phyloP scores from a whole-genome alignment of 352 stramenopile species.

The Phytopythium delawarense region DNA sequence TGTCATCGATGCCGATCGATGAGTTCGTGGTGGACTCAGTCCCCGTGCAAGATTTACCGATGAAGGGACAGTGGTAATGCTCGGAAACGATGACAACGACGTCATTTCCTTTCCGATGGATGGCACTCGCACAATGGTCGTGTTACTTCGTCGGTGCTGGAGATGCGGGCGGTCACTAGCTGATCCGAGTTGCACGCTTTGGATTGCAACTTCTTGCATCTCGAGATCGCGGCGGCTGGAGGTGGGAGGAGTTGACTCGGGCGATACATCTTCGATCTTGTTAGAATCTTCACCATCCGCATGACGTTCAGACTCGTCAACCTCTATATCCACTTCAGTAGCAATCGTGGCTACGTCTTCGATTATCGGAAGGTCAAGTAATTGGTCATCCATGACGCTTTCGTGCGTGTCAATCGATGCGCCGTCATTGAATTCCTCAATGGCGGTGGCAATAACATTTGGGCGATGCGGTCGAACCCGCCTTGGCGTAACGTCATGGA shows the following conservation, averaged over 20 bases:
- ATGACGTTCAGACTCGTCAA: neutral
- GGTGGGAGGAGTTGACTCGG: neutral
- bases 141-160: slow-evolving; percentile 16
- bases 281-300: neutral
- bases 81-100: neutral
- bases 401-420: neutral
- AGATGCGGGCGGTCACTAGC: slow-evolving; percentile 5
- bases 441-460: too few relatives aligned
- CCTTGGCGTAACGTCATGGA: slow-evolving; percentile 38
- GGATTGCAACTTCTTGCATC: neutral
- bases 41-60: neutral
- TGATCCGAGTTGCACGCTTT: neutral
- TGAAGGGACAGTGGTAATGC: neutral
- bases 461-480: slow-evolving; percentile 16
- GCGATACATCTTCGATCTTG: neutral
- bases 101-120: slow-evolving; percentile 10
- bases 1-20: neutral
- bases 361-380: neutral
- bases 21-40: neutral
- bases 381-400: neutral
- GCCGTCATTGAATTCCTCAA: neutral
- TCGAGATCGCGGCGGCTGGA: neutral
- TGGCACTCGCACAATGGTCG: slow-evolving; percentile 20
- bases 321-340: neutral
- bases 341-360: neutral